These are phyloP conservation scores for Hymenotorrendiella dingleyae DNA, from an alignment of 2,329 filamentous ascomycete species.

Conservation along the genomic window DNA sequence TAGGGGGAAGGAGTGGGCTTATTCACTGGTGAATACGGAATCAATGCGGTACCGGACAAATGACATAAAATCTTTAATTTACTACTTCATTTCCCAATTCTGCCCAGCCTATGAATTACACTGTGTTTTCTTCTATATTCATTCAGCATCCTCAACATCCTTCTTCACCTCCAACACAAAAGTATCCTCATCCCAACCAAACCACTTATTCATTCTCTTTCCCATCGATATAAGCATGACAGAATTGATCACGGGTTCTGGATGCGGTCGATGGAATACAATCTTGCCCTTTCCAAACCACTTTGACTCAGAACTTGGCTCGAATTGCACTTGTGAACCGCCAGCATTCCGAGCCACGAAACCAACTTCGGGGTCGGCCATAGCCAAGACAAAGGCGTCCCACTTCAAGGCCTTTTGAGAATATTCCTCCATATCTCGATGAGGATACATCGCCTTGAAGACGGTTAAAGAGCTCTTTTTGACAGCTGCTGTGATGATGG, in stretches of 20 bases:
- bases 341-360: background rate
- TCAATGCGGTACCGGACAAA: too few species aligned
- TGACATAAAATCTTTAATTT: too few species aligned
- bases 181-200: conserved; percentile 2
- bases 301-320: background rate
- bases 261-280: conserved; percentile 1
- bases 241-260: background rate
- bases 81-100: too few species aligned
- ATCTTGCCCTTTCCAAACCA: conserved; percentile 1
- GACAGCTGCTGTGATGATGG: background rate
- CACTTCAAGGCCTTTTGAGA: background rate
- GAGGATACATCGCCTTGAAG: background rate
- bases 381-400: background rate
- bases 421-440: background rate
- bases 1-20: too few species aligned
- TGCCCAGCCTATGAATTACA: too few species aligned
- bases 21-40: too few species aligned
- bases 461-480: background rate
- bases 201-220: conserved; percentile 2
- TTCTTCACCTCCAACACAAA: background rate
- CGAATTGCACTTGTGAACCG: conserved; percentile 1
- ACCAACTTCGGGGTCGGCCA: background rate
- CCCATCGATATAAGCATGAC: background rate
- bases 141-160: background rate
- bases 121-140: too few species aligned